Conservation (phyloP, 768 basidiomycete species). For the Hirschioporus abietinus region DNA sequence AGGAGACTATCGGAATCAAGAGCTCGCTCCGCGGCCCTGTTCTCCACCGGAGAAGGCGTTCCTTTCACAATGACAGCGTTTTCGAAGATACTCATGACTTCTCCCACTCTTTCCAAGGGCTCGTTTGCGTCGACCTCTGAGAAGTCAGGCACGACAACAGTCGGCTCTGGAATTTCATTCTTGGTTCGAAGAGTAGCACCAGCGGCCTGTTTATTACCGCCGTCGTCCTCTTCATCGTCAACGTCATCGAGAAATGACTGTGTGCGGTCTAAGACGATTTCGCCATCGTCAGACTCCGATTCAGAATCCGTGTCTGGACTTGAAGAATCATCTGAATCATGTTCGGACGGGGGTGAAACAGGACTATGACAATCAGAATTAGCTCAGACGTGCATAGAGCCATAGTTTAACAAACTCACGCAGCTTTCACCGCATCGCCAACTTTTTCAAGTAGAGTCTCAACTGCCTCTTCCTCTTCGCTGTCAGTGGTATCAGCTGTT, state of each 20-base stretch:
- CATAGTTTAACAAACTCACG: constrained; percentile 4
- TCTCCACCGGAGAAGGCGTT: constrained; percentile 33
- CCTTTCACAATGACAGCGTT: constrained; percentile 73
- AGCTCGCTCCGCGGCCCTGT: constrained; percentile 51
- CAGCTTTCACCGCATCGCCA: constrained; percentile 28
- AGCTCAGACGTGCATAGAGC: constrained; percentile 1
- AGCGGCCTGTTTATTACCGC: constrained; percentile 31
- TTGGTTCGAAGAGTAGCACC: constrained; percentile 38
- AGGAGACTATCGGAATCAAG: constrained; percentile 88
- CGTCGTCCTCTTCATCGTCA: constrained; percentile 54
- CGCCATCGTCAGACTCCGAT: neutral
- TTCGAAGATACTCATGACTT: constrained; percentile 70
- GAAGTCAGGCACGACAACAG: constrained; percentile 55
- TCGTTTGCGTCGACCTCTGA: constrained; percentile 61
- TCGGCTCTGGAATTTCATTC: constrained; percentile 56
- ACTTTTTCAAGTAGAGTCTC: constrained; percentile 38
- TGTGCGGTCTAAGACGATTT: neutral
- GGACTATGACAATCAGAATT: constrained; percentile 28
- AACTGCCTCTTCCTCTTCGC: constrained; percentile 73
- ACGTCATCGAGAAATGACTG: constrained; percentile 23
- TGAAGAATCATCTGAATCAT: constrained; percentile 30
- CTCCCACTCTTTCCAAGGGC: constrained; percentile 67
- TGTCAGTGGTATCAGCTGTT: constrained; percentile 42
- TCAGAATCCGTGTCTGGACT: constrained; percentile 18
- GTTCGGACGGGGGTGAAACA: constrained; percentile 24